Base-by-base conservation (phyloP, 129 eudicot species). In the Escallonia rubra region DNA sequence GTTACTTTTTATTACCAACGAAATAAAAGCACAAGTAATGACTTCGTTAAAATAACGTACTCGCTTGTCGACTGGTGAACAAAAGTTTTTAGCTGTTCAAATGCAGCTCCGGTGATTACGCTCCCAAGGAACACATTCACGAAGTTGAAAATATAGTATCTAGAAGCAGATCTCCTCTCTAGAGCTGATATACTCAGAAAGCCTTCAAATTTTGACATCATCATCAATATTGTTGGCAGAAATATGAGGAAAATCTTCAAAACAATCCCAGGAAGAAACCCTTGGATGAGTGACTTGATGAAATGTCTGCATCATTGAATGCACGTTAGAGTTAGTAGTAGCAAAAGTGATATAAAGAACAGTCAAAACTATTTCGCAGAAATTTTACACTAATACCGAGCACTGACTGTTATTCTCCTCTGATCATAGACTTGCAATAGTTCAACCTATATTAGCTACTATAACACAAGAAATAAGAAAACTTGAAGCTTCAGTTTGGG, bases 131-230 rank as follows among this genome's bases (percentile, higher is more conserved):
- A 93, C 43, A 89, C 95, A 43, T 93, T 93, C 14, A 89, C 74
- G 11, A 93, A 82, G 82, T 86, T 93, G 85, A 93, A 93, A 59
- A 85, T 68, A 61, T 86, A 93, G 74, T 89, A 93, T 86, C 86
- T 77, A 38, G 90, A 80, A 45, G 99, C 99, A 9, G 99, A 74
- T 81, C 88, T 78, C 71, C 99, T 81, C 78, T 93, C 99, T 6
- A 93, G 82, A 68, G 66, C 46, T 50, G 99, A 93, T 74, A 82
- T 78, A 10, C 92, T 59, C 63, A 86, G 68, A 78, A 86, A 80
- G 23, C 99, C 99, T 82, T 93, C 99, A 65, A 93, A 80, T 68
- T 93, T 93, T 2, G 99, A 78, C 96, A 93, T 93, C 47, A 85
- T 76, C 96, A 93, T 93, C 75, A 93, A 76, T 74, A 93, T 93